phyloP scores from a whole-genome alignment of 495 filamentous ascomycete genomes.

The Lepraria neglecta region DNA sequence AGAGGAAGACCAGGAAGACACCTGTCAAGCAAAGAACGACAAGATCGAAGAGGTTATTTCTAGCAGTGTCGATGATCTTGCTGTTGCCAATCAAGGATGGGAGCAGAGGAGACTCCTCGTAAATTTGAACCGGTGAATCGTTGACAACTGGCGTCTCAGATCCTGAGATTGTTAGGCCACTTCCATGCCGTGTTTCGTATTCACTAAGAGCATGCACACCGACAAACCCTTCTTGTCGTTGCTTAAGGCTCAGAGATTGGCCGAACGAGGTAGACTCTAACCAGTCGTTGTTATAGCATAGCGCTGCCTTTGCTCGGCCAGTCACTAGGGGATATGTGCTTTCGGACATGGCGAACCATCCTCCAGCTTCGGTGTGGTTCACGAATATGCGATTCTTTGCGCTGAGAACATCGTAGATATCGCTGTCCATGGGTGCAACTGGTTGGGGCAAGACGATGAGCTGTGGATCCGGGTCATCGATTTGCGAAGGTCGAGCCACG shows the following conservation, averaged over 20 bases:
- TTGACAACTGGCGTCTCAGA: slow-evolving; percentile 29
- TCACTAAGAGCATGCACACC: slow-evolving; percentile 46
- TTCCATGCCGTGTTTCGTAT: slow-evolving; percentile 20
- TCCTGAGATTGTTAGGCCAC: slow-evolving; percentile 31
- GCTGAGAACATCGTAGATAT: slow-evolving; percentile 49
- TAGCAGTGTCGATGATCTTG: slow-evolving; percentile 49
- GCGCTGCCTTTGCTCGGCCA: slow-evolving; percentile 58
- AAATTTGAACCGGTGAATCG: slow-evolving; percentile 39
- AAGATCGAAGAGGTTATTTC: slow-evolving; percentile 49
- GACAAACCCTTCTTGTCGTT: slow-evolving; percentile 45
- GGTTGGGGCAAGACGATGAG: slow-evolving; percentile 86
- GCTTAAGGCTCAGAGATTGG: slow-evolving; percentile 37
- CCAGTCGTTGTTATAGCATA: slow-evolving; percentile 57
- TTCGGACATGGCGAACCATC: slow-evolving; percentile 94
- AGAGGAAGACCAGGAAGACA: slow-evolving; percentile 44
- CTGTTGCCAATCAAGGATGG: slow-evolving; percentile 44
- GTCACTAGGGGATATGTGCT: slow-evolving; percentile 75
- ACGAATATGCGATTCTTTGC: slow-evolving; percentile 70
- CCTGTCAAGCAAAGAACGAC: slow-evolving; percentile 42
- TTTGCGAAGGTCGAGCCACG: slow-evolving; percentile 62
- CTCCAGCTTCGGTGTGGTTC: slow-evolving; percentile 74
- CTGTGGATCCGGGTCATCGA: slow-evolving; percentile 50
- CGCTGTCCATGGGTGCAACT: slow-evolving; percentile 54
- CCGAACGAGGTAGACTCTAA: slow-evolving; percentile 32
- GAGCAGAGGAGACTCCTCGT: slow-evolving; percentile 38